These are phyloP conservation scores for Eutrema heterophyllum DNA, from an alignment of 345 rosid species.

Conservation along the genomic window DNA sequence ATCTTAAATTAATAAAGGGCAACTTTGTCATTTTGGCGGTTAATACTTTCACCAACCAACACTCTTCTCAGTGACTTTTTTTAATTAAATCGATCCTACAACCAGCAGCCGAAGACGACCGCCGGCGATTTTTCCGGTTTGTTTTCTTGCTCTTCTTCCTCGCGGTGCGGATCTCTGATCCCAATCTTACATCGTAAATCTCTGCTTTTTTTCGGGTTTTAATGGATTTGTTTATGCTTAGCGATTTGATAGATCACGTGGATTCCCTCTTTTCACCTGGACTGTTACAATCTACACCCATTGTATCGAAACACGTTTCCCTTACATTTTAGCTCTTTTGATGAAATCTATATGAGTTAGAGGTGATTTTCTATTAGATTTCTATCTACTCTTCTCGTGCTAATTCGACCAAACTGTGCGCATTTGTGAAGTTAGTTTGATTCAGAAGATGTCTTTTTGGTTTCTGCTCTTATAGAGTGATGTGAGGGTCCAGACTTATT, in stretches of 20 bases:
- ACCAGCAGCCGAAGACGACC: conserved; percentile 19
- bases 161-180: conserved; percentile 19
- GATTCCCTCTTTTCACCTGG: background rate
- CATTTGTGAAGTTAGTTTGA: background rate
- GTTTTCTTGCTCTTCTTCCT: background rate
- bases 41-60: conserved; percentile 18
- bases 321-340: background rate
- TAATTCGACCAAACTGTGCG: background rate
- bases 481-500: background rate
- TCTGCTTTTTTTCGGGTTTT: background rate
- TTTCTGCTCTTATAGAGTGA: background rate
- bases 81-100: background rate
- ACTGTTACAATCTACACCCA: background rate
- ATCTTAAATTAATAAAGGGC: background rate
- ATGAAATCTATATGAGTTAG: background rate
- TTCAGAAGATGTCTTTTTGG: background rate
- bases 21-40: background rate
- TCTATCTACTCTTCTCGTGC: background rate
- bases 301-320: background rate
- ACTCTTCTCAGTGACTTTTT: background rate
- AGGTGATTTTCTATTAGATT: background rate
- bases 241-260: conserved; percentile 8
- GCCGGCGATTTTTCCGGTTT: conserved; percentile 14
- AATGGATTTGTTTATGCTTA: conserved; percentile 4
- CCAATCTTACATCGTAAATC: background rate